Base-by-base conservation (phyloP, 2,329 filamentous ascomycete genomes). In the Sclerotinia spermophila region DNA sequence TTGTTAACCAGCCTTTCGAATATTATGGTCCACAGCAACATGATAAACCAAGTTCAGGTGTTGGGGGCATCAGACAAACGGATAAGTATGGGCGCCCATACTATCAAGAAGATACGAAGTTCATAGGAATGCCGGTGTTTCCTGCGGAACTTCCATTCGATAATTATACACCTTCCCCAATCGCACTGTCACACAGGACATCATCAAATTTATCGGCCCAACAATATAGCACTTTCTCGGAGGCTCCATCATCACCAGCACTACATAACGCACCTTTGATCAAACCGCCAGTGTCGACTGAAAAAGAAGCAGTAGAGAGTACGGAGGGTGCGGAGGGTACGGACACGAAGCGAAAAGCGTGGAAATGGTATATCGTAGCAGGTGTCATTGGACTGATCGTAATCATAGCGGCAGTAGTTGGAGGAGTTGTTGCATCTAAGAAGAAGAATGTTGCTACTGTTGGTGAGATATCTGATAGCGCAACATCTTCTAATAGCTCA, bases 101-200 rank as follows among this genome's bases (percentile, higher is more conserved):
- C 21, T 67, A 55, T 42, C 45, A 67, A 17, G 64, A 67, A 40
- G 42, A 59, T 11, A 35, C 66, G 5, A 68, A 68, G 33, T 68
- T 68, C 30, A 68, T 68, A 59, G 53, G 66, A 44, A 38, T 59
- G 53, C 66, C 66, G 2, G 66, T 59, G 6, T 68, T 68, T 5
- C 53, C 53, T 19, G 65, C 65, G 17, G 65, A 67, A 58, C 65
- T 67, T 5, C 27, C 45, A 15, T 67, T 42, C 27, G 35, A 67
- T 44, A 55, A 58, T 44, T 67, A 56, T 19, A 58, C n/a, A 27
- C 27, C 38, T 21, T 35, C 38, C 5, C 38, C 65, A 13, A 58
- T 40, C 21, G 38, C 51, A 42, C 27, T 59, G 38, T 68, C 53
- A 10, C 66, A 68, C 19, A 68, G 53, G 15, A 59, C 53, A 68